Conservation (phyloP, 2,329 filamentous ascomycete genomes). For the Trichoderma aggressivum region DNA sequence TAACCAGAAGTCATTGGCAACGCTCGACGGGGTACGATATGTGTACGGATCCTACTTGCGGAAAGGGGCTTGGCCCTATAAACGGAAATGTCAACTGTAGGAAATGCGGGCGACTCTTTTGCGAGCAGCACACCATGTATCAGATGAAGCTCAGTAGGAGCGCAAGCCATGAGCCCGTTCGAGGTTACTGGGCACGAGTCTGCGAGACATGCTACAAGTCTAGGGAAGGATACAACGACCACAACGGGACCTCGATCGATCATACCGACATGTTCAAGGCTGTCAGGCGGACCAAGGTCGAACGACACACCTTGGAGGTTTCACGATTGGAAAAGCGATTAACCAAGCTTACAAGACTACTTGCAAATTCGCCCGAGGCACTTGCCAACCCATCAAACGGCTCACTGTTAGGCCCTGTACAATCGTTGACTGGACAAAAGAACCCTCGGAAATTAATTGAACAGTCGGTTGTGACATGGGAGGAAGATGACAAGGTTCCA, state of each 20-base stretch:
- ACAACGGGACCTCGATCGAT: conserved; percentile 67
- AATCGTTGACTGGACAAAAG: conserved; percentile 63
- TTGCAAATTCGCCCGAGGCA: conserved; percentile 72
- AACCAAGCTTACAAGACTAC: conserved; percentile 80
- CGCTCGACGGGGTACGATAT: conserved; percentile 66
- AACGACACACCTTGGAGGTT: conserved; percentile 82
- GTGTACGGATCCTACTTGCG: conserved; percentile 86
- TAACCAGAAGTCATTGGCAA: conserved; percentile 89
- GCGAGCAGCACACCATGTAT: conserved; percentile 98
- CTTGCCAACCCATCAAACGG: conserved; percentile 43
- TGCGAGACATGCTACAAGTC: conserved; percentile 99
- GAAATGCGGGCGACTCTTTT: conserved; percentile 89
- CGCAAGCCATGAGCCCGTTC: conserved; percentile 82
- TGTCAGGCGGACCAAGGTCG: conserved; percentile 72
- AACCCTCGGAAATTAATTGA: conserved; percentile 78
- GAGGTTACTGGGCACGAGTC: conserved; percentile 89
- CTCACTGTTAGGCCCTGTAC: conserved; percentile 58
- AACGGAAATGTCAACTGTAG: conserved; percentile 90
- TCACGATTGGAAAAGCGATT: conserved; percentile 87
- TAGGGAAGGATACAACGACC: conserved; percentile 90
- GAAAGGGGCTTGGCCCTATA: conserved; percentile 70
- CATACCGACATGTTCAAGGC: conserved; percentile 68
- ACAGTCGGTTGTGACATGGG: conserved; percentile 91
- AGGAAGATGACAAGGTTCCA: conserved; percentile 77
- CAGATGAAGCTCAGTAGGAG: conserved; percentile 95